Evolutionary conservation across 768 basidiomycete species (phyloP).

Genomic region (Tricholoma saponaceum): DNA sequence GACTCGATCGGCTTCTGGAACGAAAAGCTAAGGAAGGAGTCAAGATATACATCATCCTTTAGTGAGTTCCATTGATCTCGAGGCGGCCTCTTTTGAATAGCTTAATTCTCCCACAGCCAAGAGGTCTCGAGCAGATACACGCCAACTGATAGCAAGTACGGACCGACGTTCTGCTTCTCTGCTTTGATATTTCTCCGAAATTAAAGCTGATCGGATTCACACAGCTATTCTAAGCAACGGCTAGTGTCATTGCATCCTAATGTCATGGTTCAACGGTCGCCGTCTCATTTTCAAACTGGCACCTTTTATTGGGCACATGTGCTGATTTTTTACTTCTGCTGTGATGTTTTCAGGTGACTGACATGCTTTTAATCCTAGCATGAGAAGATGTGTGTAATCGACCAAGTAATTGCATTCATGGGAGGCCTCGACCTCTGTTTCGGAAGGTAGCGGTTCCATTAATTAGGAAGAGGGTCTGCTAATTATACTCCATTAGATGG

Average conservation of each 20-base stretch:
- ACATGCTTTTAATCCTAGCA: conserved; percentile 48
- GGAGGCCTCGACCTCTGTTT: conserved; percentile 95
- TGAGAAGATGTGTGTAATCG: conserved; percentile 97
- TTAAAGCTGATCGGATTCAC: not conserved
- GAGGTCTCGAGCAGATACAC: conserved; percentile 96
- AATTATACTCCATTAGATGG: conserved; percentile 52
- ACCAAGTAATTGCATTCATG: conserved; percentile 97
- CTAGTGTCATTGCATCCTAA: conserved; percentile 81
- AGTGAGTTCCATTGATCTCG: conserved; percentile 47
- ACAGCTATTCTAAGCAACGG: conserved; percentile 82
- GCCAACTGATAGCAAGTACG: conserved; percentile 88
- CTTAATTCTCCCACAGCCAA: conserved; percentile 49
- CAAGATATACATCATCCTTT: conserved; percentile 92
- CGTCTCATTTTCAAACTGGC: conserved; percentile 95
- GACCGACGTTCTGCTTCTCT: conserved; percentile 6
- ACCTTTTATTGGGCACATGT: conserved; percentile 99
- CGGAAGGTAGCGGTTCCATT: conserved; percentile 49
- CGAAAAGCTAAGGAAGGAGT: conserved; percentile 94
- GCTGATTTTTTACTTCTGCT: conserved; percentile 12
- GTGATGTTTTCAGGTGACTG: not conserved
- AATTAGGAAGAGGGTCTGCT: not conserved
- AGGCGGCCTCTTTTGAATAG: not conserved
- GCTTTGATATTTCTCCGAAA: conserved; percentile 4
- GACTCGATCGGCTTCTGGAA: conserved; percentile 81
- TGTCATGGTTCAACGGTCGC: conserved; percentile 94